Percentiles rank a stretch among this genome's conserved stretches.
phyloP scores from a whole-genome alignment of 1,139 yeast genomes.

The Sugiyamaella grinbergsii region DNA sequence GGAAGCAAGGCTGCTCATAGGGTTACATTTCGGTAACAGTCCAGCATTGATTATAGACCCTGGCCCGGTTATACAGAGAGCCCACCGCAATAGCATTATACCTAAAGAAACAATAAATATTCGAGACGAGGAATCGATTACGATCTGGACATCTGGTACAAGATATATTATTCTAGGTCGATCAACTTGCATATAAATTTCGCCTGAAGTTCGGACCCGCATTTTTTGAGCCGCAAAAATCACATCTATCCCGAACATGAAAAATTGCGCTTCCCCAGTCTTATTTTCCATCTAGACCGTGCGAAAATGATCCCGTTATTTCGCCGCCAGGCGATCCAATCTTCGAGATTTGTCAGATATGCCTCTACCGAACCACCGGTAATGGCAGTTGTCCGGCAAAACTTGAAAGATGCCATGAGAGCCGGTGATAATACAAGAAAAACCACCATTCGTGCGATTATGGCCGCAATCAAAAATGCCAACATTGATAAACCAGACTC shows the following conservation, averaged over 20 bases:
- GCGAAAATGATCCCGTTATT: constrained; percentile 6
- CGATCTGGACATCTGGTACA: background rate
- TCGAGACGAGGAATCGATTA: too few relatives aligned
- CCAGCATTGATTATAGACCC: background rate
- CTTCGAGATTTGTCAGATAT: constrained; percentile 5
- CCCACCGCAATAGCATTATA: background rate
- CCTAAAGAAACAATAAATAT: background rate
- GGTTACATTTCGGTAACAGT: too few relatives aligned
- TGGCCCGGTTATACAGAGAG: background rate
- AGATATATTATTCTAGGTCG: background rate
- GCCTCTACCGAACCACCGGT: constrained; percentile 41
- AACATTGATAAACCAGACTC: constrained; percentile 55
- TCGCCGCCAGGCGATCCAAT: constrained; percentile 4
- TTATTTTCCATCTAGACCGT: too few relatives aligned
- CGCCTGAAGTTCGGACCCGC: background rate
- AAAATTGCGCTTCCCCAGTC: background rate
- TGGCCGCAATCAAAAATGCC: constrained; percentile 61
- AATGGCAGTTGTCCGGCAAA: constrained; percentile 40
- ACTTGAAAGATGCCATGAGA: constrained; percentile 43
- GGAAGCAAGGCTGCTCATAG: too few relatives aligned
- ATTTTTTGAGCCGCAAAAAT: constrained; percentile 1
- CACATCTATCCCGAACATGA: background rate
- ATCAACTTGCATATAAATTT: too few relatives aligned
- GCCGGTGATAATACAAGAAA: constrained; percentile 43
- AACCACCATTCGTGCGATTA: constrained; percentile 57